These are phyloP conservation scores for Phytophthora melonis DNA, from an alignment of 352 stramenopile species.

Conservation along the genomic window DNA sequence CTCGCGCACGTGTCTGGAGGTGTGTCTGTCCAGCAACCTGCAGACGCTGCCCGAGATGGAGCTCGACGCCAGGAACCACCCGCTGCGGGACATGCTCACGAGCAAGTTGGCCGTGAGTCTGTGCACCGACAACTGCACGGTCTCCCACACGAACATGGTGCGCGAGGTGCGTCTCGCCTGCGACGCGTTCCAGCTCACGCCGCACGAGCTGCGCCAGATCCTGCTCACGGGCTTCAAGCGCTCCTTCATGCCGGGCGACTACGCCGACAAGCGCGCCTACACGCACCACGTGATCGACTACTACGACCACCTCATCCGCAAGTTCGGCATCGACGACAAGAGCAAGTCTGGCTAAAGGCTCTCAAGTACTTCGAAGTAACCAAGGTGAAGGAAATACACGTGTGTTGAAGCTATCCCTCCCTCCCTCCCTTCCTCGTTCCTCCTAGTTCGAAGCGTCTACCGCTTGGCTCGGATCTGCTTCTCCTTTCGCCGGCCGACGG, in stretches of 20 bases:
- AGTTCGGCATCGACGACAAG: constrained; percentile 72
- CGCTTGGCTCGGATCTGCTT: constrained; percentile 67
- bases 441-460: constrained; percentile 20
- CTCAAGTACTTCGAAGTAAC: background rate
- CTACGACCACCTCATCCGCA: constrained; percentile 78
- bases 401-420: background rate
- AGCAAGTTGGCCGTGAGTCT: constrained; percentile 85
- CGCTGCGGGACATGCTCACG: constrained; percentile 83
- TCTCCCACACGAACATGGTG: constrained; percentile 89
- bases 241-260: constrained; percentile 86
- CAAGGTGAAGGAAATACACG: background rate
- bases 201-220: constrained; percentile 77
- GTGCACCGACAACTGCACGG: constrained; percentile 90
- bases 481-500: constrained; percentile 73
- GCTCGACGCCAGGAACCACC: constrained; percentile 76
- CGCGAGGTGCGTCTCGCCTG: constrained; percentile 83
- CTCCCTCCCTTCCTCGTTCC: no score
- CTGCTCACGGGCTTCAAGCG: constrained; percentile 89
- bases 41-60: constrained; percentile 86
- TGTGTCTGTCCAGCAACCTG: constrained; percentile 90
- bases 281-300: constrained; percentile 89
- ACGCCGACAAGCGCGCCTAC: constrained; percentile 82
- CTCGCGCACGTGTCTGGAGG: constrained; percentile 83
- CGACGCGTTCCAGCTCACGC: constrained; percentile 81
- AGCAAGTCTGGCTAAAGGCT: constrained; percentile 37